Evolutionary conservation across 108 stramenopile genomes (phyloP), one percentile per base, ranked within the genome.

Genomic region (Cylindrotheca fusiformis): DNA sequence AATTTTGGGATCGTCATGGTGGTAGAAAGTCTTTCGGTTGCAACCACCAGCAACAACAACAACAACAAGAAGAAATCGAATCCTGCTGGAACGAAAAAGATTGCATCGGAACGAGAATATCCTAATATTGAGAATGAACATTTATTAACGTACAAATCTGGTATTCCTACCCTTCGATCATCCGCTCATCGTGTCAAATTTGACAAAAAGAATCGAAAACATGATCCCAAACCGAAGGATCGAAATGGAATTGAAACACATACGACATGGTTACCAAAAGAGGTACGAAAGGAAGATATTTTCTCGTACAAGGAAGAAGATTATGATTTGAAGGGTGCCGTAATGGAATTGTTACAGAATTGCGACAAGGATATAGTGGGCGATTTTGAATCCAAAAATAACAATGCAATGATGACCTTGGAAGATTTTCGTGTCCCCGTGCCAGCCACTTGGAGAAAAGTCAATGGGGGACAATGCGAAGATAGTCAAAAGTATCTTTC

Each of bases 171-270:
- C 2, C 67, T 93, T 6, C 72, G 91, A 31, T 83, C 85, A 1
- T 84, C 91, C 3, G 79, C 91, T 21, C 91, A 93, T 69, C 84
- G 91, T 31, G 91, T 93, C 20, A 87, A 86, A 59, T 81, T 69
- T 61, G 72, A 81, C 18, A 60, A 71, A n/a, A 75, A 81, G 29
- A 68, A 82, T 47, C 83, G 90, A 17, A 76, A 79, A 53, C 80
- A 83, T 57, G 74, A 83, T 52, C 87, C 90, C 5, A 80, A 86
- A 66, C 87, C 82, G 22, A 56, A 57, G 47, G 67, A 75, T 52
- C 57, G 66, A 0, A 28, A 77, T 41, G 86, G 86, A 24, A 71
- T 71, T 18, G 65, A 80, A 52, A 85, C 81, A 18, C 77, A 74
- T 19, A 81, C 78, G 1, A 76, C 87, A 8, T 86, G 85, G 68